Conservation (phyloP, 305 asterid species). For the Vinca major region DNA sequence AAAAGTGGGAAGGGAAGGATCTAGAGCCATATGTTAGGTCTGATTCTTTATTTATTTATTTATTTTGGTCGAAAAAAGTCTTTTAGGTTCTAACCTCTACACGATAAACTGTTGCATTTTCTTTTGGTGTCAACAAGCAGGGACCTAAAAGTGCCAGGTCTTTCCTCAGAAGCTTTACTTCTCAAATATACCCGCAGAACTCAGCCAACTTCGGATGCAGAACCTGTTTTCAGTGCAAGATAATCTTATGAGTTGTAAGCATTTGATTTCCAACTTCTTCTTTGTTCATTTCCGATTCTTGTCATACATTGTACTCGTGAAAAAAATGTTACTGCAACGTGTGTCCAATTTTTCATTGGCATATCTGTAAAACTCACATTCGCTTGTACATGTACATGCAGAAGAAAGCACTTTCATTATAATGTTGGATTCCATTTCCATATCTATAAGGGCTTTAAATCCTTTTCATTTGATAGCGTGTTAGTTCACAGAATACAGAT, state of each 20-base stretch:
- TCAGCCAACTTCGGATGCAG: conserved; percentile 60
- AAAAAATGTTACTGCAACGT: too few relatives aligned
- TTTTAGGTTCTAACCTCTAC: conserved; percentile 2
- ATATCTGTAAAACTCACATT: too few relatives aligned
- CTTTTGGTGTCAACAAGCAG: conserved; percentile 26
- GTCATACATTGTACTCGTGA: too few relatives aligned
- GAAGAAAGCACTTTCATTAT: background rate
- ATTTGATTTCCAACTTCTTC: background rate
- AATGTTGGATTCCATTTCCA: background rate
- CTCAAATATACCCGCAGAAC: conserved; percentile 75
- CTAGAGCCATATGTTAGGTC: conserved; percentile 73
- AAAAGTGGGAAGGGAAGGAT: conserved; percentile 88
- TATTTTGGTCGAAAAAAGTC: background rate
- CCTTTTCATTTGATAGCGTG: background rate
- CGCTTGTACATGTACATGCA: too few relatives aligned
- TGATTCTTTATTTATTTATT: conserved; percentile 9
- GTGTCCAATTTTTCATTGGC: too few relatives aligned
- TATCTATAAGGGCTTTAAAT: background rate
- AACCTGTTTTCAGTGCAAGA: conserved; percentile 75
- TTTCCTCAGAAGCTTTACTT: conserved; percentile 74
- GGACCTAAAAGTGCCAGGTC: conserved; percentile 83
- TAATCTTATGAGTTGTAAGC: conserved; percentile 15
- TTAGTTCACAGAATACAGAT: background rate
- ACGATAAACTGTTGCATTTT: conserved; percentile 9
- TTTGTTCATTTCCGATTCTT: background rate